phyloP scores from a whole-genome alignment of 2,329 filamentous ascomycete genomes.

The Hypoxylon sp. region DNA sequence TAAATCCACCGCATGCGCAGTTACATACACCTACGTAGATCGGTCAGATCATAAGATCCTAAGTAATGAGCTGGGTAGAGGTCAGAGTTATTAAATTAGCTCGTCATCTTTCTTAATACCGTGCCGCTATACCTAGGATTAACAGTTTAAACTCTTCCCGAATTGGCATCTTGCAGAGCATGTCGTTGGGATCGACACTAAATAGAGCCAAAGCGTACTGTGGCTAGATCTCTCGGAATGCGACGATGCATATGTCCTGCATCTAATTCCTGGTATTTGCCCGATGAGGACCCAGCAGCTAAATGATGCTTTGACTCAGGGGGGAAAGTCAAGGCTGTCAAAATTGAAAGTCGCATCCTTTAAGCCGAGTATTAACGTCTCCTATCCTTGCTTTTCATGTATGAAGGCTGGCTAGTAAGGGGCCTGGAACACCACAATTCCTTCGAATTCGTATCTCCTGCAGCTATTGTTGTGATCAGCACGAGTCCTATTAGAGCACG shows the following conservation, averaged over 20 bases:
- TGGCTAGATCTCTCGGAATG: constrained; percentile 19
- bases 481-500: neutral
- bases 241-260: constrained; percentile 8
- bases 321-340: constrained; percentile 16
- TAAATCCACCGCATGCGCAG: constrained; percentile 17
- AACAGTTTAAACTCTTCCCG: constrained; percentile 7
- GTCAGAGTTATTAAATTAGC: neutral
- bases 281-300: neutral
- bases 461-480: neutral
- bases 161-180: neutral
- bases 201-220: constrained; percentile 10
- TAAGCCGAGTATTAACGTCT: neutral
- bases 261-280: constrained; percentile 4
- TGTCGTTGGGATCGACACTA: constrained; percentile 18
- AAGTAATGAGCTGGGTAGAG: neutral
- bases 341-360: neutral
- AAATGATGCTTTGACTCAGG: neutral
- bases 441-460: neutral
- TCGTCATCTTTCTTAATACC: neutral
- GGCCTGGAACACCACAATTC: neutral
- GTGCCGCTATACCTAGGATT: constrained; percentile 8
- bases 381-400: neutral
- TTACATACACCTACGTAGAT: constrained; percentile 11
- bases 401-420: neutral
- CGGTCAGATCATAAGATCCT: constrained; percentile 14